Evolutionary conservation across 306 rosid species (phyloP).

Genomic region (Nissolia schottii): DNA sequence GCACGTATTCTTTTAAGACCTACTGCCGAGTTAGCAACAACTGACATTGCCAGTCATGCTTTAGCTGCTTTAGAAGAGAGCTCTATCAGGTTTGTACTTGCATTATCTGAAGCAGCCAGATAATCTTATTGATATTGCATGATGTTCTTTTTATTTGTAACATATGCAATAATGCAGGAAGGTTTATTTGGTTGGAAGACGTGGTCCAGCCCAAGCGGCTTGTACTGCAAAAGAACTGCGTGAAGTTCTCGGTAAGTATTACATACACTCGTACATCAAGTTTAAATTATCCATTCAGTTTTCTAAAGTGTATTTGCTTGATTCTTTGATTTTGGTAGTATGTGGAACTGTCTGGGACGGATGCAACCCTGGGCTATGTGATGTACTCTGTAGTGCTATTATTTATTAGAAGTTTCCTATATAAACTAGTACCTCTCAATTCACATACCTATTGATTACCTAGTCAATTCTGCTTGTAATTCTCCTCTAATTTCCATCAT

Average conservation of each 20-base stretch:
- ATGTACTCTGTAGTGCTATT: background rate
- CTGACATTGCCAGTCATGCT: slow-evolving; percentile 85
- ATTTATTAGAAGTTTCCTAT: slow-evolving; percentile 16
- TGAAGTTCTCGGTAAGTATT: slow-evolving; percentile 77
- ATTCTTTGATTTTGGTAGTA: slow-evolving; percentile 10
- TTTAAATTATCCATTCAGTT: background rate
- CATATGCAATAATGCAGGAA: slow-evolving; percentile 45
- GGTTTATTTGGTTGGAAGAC: slow-evolving; percentile 92
- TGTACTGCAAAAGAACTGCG: slow-evolving; percentile 93
- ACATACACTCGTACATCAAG: background rate
- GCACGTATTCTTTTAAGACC: slow-evolving; percentile 86
- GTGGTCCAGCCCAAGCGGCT: slow-evolving; percentile 97
- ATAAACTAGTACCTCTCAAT: slow-evolving; percentile 4
- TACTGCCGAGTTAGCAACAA: slow-evolving; percentile 60
- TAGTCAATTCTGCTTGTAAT: background rate
- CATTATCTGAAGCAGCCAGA: background rate
- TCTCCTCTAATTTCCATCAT: background rate
- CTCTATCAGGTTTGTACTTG: slow-evolving; percentile 60
- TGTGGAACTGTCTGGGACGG: background rate
- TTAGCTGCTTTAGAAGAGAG: slow-evolving; percentile 74
- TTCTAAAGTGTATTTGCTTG: background rate
- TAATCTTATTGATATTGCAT: slow-evolving; percentile 4
- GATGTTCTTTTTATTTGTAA: slow-evolving; percentile 7
- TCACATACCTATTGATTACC: background rate
- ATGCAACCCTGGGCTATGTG: background rate